Conservation (phyloP, 2,329 filamentous ascomycete species). For the Colletotrichum magnum region DNA sequence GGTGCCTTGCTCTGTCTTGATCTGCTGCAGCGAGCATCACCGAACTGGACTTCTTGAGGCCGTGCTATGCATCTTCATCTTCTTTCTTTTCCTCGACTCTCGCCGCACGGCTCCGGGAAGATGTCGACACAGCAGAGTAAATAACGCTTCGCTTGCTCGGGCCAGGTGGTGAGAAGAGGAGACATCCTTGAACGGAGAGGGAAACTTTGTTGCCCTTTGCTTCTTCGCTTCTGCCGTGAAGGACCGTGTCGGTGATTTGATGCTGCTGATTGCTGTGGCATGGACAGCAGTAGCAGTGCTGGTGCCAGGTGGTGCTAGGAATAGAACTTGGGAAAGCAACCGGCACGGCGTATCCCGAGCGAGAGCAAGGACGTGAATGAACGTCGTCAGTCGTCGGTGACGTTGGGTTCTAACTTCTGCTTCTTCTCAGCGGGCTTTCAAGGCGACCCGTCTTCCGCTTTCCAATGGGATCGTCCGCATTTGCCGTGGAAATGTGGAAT, state of each 20-base stretch:
- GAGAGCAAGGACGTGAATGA: neutral
- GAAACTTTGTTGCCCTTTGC: slow-evolving; percentile 8
- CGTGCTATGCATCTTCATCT: neutral
- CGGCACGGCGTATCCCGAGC: slow-evolving; percentile 24
- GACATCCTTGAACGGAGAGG: slow-evolving; percentile 4
- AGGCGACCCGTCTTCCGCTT: neutral
- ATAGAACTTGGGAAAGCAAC: slow-evolving; percentile 14
- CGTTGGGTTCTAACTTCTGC: too few species aligned
- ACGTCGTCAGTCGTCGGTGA: neutral
- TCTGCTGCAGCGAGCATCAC: neutral
- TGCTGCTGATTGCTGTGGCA: neutral
- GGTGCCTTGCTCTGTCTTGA: neutral
- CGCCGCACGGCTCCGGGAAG: neutral
- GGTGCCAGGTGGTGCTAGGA: slow-evolving; percentile 21
- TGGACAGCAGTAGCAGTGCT: neutral
- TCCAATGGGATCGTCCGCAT: slow-evolving; percentile 2
- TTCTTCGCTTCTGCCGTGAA: slow-evolving; percentile 9
- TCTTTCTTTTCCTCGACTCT: neutral
- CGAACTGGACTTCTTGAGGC: neutral
- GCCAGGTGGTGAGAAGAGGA: slow-evolving; percentile 5
- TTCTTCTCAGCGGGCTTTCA: too few species aligned
- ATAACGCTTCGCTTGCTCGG: neutral
- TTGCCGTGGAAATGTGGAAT: slow-evolving; percentile 18
- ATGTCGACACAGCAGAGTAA: neutral
- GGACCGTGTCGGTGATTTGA: neutral